Evolutionary conservation across 1,139 yeast species (phyloP), one percentile per base, ranked within the genome.

Genomic region (Suhomyces bribrorum): DNA sequence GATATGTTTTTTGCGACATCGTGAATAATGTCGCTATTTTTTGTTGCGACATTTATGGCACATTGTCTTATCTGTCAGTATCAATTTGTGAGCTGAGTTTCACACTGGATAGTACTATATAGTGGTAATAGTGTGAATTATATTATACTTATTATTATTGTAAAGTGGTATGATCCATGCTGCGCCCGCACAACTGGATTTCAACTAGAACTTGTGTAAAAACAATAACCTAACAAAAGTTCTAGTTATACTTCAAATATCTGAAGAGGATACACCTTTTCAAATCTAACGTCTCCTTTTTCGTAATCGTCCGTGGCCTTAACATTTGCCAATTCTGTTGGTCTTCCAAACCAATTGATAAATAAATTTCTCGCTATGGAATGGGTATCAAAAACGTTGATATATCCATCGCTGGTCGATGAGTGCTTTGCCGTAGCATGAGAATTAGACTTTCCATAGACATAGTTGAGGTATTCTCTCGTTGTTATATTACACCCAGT

Each of bases 401-500:
- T 57, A 42, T 62, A 73, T 5, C 34, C 37, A 13, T 26, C 31
- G 4, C 28, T 32, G 3, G 32, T 32, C 7, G 38, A 37, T 2
- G 4, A 22, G 18, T 23, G 35, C 7, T 11, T 24, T 4, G 37
- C 23, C n/a, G 33, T 31, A 12, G 40, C 38, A 5, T 27, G 26
- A 5, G 34, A 36, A 12, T 26, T 31, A 9, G 35, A 9, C 18
- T 51, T 47, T 2, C 52, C 53, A 50, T 64, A 41, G 37, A 62
- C 57, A 56, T 69, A 47, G 56, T 69, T 72, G 36, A 84, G 61
- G 48, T 74, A 83, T 47, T 84, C 92, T 47, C 89, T 66, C 5
- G 95, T 85, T 13, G 90, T 81, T 47, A 83, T 69, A 41, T 82
- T 83, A n/a, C 76, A 69, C 0, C 75, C 54, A 0, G 81, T 74